These are phyloP conservation scores for Trichosporon faecale DNA, from an alignment of 1,284 basidiomycete species.

Conservation along the genomic window DNA sequence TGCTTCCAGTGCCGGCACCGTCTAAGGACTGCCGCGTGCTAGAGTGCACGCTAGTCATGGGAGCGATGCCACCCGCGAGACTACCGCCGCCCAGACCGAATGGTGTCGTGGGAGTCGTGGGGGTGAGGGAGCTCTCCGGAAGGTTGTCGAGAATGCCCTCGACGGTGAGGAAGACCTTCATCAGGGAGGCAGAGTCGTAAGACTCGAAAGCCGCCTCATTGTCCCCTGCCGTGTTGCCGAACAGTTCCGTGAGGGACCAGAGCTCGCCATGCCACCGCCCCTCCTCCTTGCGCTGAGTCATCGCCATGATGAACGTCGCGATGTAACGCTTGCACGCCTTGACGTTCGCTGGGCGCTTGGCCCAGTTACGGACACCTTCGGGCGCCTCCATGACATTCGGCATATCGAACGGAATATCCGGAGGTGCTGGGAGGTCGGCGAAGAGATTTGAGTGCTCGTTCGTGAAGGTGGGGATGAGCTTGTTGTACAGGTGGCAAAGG, in stretches of 20 bases:
- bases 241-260: constrained; percentile 66
- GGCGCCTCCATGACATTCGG: constrained; percentile 63
- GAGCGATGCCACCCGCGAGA: constrained; percentile 15
- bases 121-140: constrained; percentile 63
- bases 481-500: constrained; percentile 93
- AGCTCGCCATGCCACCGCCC: constrained; percentile 55
- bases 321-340: constrained; percentile 65
- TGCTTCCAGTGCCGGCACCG: constrained; percentile 1
- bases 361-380: constrained; percentile 68
- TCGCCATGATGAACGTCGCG: constrained; percentile 58
- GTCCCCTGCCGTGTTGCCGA: constrained; percentile 79
- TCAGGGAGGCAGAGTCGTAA: constrained; percentile 63
- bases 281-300: constrained; percentile 53
- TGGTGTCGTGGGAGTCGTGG: constrained; percentile 29
- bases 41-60: constrained; percentile 22
- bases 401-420: constrained; percentile 42
- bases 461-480: constrained; percentile 64
- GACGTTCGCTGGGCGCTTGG: constrained; percentile 63
- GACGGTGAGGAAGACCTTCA: constrained; percentile 91
- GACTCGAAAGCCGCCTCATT: constrained; percentile 36
- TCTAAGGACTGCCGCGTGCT: constrained; percentile 4
- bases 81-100: constrained; percentile 15
- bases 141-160: constrained; percentile 79
- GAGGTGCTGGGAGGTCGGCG: constrained; percentile 54
- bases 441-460: constrained; percentile 57